Base-by-base conservation (phyloP, 768 basidiomycete species). In the Botryobasidium botryosum region DNA sequence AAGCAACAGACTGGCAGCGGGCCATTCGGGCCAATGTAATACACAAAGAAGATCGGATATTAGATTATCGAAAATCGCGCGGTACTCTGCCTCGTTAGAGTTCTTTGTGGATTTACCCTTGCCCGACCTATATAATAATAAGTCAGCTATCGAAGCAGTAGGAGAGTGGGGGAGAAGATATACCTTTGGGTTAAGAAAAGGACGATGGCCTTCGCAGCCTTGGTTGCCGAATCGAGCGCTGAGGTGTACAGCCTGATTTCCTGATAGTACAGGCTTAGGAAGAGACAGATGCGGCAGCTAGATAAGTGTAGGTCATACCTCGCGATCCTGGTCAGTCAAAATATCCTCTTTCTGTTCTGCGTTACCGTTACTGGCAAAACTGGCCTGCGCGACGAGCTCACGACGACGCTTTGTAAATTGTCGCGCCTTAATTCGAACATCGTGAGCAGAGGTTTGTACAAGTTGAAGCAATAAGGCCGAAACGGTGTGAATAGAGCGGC, bases 1-100 rank as follows among this genome's bases (percentile, higher is more conserved):
- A 29, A 97, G 62, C 31, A 94, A 66, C 15, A 94, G 61, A 35
- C 77, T 71, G 2, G 94, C 85, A 7, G 85, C 91, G 5, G 94
- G 94, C 90, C 92, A 99, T 61, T 99, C 94, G 0, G 94, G 91
- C 75, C 85, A 85, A 57, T 81, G 90, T 5, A 96, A 65, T 17
- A 94, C 88, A 6, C 72, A 71, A 20, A 97, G 68, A 20, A 94
- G 66, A 56, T 99, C 94, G 2, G 77, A 75, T 33, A 97, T 75
- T 8, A 97, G 65, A 53, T 83, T 83, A 55, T 97, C 92, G 48
- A 97, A 82, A 31, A 97, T 87, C 0, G 77, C 68, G 40, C 88
- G 76, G 58, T 96, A 96, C 57, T 97, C 92, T 4, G 83, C 78
- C 56, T 99, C 94, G 52, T 86, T 88, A 0, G 88, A 79, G 52